phyloP scores from a whole-genome alignment of 2,329 filamentous ascomycete species.

The Nemania abortiva region DNA sequence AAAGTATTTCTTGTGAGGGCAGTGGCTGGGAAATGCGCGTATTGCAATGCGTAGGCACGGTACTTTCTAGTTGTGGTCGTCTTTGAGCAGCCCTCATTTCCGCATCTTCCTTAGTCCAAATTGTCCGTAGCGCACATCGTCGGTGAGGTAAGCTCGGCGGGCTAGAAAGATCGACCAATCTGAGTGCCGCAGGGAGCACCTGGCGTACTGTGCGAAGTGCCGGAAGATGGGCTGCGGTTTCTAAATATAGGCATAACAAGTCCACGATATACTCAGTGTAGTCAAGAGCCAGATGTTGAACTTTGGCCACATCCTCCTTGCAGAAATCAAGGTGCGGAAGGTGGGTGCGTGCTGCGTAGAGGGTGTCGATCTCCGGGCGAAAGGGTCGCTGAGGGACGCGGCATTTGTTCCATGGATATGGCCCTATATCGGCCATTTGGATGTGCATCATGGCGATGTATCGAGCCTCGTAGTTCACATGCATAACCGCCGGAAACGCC shows the following conservation, averaged over 20 bases:
- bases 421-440: background rate
- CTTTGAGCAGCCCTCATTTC: too few species aligned
- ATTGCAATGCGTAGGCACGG: too few species aligned
- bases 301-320: background rate
- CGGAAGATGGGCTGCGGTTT: background rate
- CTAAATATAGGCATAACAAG: background rate
- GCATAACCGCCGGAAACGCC: slow-evolving; percentile 31
- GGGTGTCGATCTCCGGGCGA: slow-evolving; percentile 37
- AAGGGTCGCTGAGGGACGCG: slow-evolving; percentile 32
- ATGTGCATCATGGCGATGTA: slow-evolving; percentile 2
- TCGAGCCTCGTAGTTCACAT: slow-evolving; percentile 36
- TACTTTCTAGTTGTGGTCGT: background rate
- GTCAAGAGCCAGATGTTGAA: slow-evolving; percentile 24
- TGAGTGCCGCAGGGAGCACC: background rate
- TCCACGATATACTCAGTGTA: background rate
- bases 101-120: background rate
- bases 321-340: background rate
- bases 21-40: too few species aligned
- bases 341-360: slow-evolving; percentile 26
- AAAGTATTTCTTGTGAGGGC: too few species aligned
- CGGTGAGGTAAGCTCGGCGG: slow-evolving; percentile 4
- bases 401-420: slow-evolving; percentile 19
- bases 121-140: slow-evolving; percentile 2
- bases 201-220: slow-evolving; percentile 10
- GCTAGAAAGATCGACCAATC: background rate